These are phyloP conservation scores for Knufia petricola DNA, from an alignment of 2,329 filamentous ascomycete species.

Conservation along the genomic window DNA sequence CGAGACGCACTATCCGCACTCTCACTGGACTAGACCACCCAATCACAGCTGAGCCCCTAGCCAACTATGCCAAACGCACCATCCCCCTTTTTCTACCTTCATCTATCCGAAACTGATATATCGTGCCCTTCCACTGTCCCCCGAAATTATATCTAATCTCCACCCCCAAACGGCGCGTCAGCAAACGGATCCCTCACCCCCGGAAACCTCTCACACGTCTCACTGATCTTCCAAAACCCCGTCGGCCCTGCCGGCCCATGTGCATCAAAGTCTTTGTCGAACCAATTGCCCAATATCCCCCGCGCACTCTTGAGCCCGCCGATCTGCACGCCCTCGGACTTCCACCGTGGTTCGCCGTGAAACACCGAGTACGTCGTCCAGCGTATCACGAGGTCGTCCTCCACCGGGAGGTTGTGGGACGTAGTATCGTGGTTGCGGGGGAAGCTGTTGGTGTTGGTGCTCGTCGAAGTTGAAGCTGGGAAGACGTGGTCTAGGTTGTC, in stretches of 20 bases:
- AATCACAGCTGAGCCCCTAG: too few relatives aligned
- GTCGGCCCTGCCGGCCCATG: constrained; percentile 65
- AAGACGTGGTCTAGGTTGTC: constrained; percentile 39
- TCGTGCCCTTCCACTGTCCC: not conserved
- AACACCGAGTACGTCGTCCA: constrained; percentile 64
- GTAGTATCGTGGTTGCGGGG: constrained; percentile 9
- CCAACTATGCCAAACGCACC: not conserved
- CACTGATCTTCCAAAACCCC: constrained; percentile 66
- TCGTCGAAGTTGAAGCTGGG: constrained; percentile 57
- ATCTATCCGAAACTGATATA: not conserved
- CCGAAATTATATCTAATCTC: too few relatives aligned
- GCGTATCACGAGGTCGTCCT: constrained; percentile 57
- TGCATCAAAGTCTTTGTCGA: constrained; percentile 61
- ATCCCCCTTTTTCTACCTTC: not conserved
- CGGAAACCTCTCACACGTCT: constrained; percentile 32
- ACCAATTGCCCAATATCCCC: constrained; percentile 68
- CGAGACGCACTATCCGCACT: too few relatives aligned
- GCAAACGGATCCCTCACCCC: not conserved
- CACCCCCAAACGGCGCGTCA: not conserved
- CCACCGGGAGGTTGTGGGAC: constrained; percentile 46
- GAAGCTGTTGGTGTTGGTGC: constrained; percentile 58
- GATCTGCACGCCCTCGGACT: constrained; percentile 66
- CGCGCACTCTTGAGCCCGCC: constrained; percentile 56
- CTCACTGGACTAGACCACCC: too few relatives aligned
- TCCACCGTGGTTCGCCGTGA: constrained; percentile 60